Evolutionary conservation across 192 early-diverging fungal genomes (phyloP).

Genomic region (Umbelopsis ramanniana): DNA sequence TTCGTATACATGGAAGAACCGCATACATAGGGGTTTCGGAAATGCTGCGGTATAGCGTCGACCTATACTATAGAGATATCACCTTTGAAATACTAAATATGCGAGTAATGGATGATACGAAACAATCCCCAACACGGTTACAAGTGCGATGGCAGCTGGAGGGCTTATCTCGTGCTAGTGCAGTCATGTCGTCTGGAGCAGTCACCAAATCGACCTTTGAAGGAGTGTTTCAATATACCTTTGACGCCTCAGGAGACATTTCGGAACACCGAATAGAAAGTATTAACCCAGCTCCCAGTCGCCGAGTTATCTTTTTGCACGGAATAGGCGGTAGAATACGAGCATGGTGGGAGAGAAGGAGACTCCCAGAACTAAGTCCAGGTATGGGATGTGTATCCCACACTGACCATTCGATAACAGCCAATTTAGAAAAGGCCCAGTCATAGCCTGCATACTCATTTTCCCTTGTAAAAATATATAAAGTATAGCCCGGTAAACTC

Average conservation of each 20-base stretch:
- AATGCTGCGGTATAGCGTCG: slow-evolving; percentile 59
- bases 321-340: slow-evolving; percentile 35
- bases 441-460: background rate
- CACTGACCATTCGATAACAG: background rate
- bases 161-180: slow-evolving; percentile 44
- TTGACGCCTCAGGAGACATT: slow-evolving; percentile 47
- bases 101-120: slow-evolving; percentile 35
- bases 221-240: slow-evolving; percentile 53
- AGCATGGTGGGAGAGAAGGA: slow-evolving; percentile 13
- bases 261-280: slow-evolving; percentile 55
- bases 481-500: too few relatives aligned
- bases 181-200: slow-evolving; percentile 30
- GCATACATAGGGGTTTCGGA: slow-evolving; percentile 55
- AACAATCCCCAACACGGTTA: slow-evolving; percentile 32
- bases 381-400: slow-evolving; percentile 19
- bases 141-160: slow-evolving; percentile 54
- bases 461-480: too few relatives aligned
- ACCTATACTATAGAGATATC: slow-evolving; percentile 56
- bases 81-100: slow-evolving; percentile 51
- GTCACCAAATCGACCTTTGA: slow-evolving; percentile 37
- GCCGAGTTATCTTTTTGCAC: slow-evolving; percentile 43
- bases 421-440: background rate
- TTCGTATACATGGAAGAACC: slow-evolving; percentile 50
- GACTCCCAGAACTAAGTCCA: slow-evolving; percentile 13
- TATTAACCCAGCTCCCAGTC: slow-evolving; percentile 52